Evolutionary conservation across 768 basidiomycete species (phyloP).

Genomic region (Tylopilus felleus): DNA sequence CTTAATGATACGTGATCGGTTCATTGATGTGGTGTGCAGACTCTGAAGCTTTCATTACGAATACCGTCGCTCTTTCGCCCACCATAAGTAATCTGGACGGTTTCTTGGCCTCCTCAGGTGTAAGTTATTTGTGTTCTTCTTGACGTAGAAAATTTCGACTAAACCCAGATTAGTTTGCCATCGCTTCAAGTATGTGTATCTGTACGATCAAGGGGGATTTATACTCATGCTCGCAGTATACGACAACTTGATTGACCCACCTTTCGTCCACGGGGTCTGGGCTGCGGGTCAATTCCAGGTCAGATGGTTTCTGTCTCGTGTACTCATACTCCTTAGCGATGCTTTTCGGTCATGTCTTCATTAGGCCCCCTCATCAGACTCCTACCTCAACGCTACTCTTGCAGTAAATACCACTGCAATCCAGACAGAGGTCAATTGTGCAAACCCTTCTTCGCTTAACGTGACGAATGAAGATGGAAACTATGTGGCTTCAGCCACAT

Average conservation of each 20-base stretch:
- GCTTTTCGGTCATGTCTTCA: not conserved
- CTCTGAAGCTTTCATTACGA: constrained; percentile 39
- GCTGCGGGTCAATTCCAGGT: constrained; percentile 53
- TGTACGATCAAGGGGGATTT: not conserved
- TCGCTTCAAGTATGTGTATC: constrained; percentile 25
- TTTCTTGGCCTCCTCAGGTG: constrained; percentile 61
- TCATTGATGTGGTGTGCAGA: constrained; percentile 24
- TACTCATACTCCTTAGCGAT: not conserved
- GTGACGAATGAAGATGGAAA: constrained; percentile 22
- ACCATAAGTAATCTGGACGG: constrained; percentile 44
- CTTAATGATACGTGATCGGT: constrained; percentile 6
- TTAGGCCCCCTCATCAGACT: constrained; percentile 40
- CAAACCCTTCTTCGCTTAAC: constrained; percentile 33
- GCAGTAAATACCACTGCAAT: constrained; percentile 49
- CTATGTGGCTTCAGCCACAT: constrained; percentile 43
- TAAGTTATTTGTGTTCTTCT: constrained; percentile 22
- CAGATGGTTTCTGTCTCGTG: constrained; percentile 6
- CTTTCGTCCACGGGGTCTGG: constrained; percentile 53
- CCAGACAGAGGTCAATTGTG: constrained; percentile 46
- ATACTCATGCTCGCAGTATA: constrained; percentile 22
- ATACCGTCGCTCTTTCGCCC: constrained; percentile 44
- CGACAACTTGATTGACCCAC: constrained; percentile 49
- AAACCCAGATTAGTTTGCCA: constrained; percentile 32
- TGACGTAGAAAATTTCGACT: not conserved
- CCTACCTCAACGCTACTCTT: constrained; percentile 51